Percentiles rank a stretch among this genome's conserved stretches.
These are phyloP conservation scores for Talaromyces albobiverticillius DNA, from an alignment of 2,329 filamentous ascomycete species.

Conservation along the genomic window DNA sequence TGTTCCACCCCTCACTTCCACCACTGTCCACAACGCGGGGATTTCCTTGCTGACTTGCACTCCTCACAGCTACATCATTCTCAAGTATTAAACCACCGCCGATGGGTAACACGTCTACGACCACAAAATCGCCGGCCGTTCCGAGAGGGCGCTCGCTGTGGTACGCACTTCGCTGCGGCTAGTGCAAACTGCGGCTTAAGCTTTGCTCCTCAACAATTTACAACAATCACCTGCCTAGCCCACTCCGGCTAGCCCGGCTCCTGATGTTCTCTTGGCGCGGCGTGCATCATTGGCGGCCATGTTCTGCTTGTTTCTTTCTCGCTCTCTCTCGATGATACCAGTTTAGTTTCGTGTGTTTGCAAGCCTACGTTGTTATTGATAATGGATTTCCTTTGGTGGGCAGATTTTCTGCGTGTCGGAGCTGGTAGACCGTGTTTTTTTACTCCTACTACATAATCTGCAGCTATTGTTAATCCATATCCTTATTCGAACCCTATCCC, in stretches of 20 bases:
- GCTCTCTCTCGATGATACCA: slow-evolving; percentile 34
- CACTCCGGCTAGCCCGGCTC: slow-evolving; percentile 1
- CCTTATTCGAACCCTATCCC: too few species aligned
- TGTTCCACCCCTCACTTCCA: neutral
- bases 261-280: neutral
- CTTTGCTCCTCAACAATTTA: neutral
- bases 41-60: slow-evolving; percentile 19
- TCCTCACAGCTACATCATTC: slow-evolving; percentile 68
- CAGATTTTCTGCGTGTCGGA: neutral
- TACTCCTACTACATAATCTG: neutral
- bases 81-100: slow-evolving; percentile 67
- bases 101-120: slow-evolving; percentile 1
- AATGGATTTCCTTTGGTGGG: neutral
- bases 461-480: slow-evolving; percentile 1
- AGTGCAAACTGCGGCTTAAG: neutral
- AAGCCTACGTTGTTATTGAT: neutral
- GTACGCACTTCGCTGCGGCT: too few species aligned
- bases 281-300: slow-evolving; percentile 1
- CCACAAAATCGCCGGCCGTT: slow-evolving; percentile 1
- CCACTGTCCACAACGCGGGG: neutral
- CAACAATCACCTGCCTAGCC: neutral
- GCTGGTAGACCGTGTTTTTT: neutral
- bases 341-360: slow-evolving; percentile 30
- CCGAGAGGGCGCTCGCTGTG: neutral
- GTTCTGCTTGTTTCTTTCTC: slow-evolving; percentile 14